phyloP scores from a whole-genome alignment of 2,329 filamentous ascomycete genomes.

The Clarireedia monteithiana region DNA sequence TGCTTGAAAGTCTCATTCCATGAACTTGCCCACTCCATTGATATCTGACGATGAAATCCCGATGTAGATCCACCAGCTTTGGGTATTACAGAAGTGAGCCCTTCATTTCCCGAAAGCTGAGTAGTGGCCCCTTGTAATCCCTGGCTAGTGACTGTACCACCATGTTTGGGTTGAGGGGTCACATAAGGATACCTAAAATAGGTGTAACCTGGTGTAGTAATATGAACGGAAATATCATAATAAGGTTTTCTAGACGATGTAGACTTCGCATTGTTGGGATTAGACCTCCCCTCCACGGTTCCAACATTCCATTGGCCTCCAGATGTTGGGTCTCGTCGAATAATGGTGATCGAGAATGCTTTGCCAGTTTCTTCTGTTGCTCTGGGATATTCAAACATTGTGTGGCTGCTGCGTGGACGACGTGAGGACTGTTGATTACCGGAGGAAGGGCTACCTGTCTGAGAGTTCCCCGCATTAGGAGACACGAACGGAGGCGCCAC shows the following conservation, averaged over 20 bases:
- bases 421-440: background rate
- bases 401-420: constrained; percentile 3
- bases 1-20: constrained; percentile 21
- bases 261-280: constrained; percentile 1
- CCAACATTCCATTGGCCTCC: constrained; percentile 71
- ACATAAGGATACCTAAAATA: constrained; percentile 20
- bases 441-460: background rate
- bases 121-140: background rate
- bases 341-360: constrained; percentile 40
- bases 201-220: constrained; percentile 29
- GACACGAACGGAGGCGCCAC: constrained; percentile 5
- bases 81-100: background rate
- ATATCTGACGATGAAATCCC: constrained; percentile 45
- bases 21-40: constrained; percentile 38
- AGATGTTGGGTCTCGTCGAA: constrained; percentile 64
- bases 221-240: constrained; percentile 27
- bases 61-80: constrained; percentile 3
- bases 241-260: constrained; percentile 32
- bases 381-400: constrained; percentile 6
- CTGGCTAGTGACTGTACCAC: background rate
- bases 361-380: constrained; percentile 1
- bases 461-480: background rate
- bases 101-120: constrained; percentile 1
- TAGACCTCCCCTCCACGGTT: constrained; percentile 40
- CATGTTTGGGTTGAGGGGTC: constrained; percentile 1